Evolutionary conservation across 495 filamentous ascomycete genomes (phyloP).

Genomic region (Recurvomyces mirabilis): DNA sequence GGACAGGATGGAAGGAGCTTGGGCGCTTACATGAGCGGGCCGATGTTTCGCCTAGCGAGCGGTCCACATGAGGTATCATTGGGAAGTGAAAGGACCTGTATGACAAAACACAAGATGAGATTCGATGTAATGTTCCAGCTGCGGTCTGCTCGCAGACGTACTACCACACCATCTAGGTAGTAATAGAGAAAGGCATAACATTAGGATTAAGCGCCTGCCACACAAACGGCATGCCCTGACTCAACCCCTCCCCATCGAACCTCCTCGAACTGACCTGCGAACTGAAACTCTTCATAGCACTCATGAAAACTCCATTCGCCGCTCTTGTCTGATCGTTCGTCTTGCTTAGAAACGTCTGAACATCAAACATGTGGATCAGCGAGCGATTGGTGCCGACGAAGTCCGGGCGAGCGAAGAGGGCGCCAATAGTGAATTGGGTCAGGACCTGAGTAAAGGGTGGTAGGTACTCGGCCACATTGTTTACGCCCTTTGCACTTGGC

Average conservation of each 20-base stretch:
- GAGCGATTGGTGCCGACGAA: slow-evolving; percentile 20
- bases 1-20: too few species aligned
- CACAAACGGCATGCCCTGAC: slow-evolving; percentile 33
- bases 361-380: slow-evolving; percentile 28
- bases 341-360: slow-evolving; percentile 17
- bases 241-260: slow-evolving; percentile 29
- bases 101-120: too few species aligned
- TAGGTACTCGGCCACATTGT: slow-evolving; percentile 24
- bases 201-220: slow-evolving; percentile 29
- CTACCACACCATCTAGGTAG: too few species aligned
- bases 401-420: slow-evolving; percentile 25
- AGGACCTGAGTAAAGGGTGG: slow-evolving; percentile 23
- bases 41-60: too few species aligned
- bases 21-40: too few species aligned
- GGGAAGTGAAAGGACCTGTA: too few species aligned
- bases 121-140: too few species aligned
- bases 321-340: slow-evolving; percentile 6
- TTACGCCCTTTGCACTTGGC: slow-evolving; percentile 28
- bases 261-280: slow-evolving; percentile 18
- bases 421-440: slow-evolving; percentile 21
- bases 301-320: slow-evolving; percentile 12
- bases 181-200: slow-evolving; percentile 7
- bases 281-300: slow-evolving; percentile 25
- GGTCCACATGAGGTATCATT: too few species aligned
- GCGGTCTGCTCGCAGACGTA: too few species aligned